These are phyloP conservation scores for Oldenlandia corymbosa DNA, from an alignment of 257 asterid species.

Conservation along the genomic window DNA sequence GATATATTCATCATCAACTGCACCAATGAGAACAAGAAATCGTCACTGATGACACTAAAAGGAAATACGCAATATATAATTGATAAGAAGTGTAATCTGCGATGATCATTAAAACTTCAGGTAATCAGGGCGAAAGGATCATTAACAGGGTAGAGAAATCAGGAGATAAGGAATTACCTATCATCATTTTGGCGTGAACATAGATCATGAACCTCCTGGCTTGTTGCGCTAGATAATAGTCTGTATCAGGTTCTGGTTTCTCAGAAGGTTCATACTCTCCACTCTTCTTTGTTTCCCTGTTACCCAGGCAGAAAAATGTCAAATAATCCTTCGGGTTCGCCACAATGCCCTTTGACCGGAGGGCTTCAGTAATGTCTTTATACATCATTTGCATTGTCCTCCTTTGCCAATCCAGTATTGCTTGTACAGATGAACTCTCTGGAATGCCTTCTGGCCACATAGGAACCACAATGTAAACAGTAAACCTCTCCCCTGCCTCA, in stretches of 20 bases:
- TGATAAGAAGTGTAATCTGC: neutral
- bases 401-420: conserved; percentile 64
- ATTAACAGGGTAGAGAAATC: neutral
- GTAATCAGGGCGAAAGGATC: neutral
- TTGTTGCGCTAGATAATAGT: conserved; percentile 48
- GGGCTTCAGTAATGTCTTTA: conserved; percentile 40
- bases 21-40: neutral
- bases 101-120: neutral
- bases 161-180: conserved; percentile 31
- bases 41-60: neutral
- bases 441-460: conserved; percentile 86
- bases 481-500: conserved; percentile 51
- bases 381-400: conserved; percentile 78
- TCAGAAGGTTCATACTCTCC: conserved; percentile 53
- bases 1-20: conserved; percentile 80
- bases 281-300: conserved; percentile 48
- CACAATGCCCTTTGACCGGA: conserved; percentile 47
- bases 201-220: conserved; percentile 69
- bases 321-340: conserved; percentile 60
- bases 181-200: conserved; percentile 76
- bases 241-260: conserved; percentile 43
- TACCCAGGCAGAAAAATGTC: conserved; percentile 67
- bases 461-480: conserved; percentile 57
- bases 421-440: conserved; percentile 47
- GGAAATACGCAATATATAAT: neutral